Evolutionary conservation across 768 basidiomycete genomes (phyloP).

Genomic region (Butyriboletus loyo): DNA sequence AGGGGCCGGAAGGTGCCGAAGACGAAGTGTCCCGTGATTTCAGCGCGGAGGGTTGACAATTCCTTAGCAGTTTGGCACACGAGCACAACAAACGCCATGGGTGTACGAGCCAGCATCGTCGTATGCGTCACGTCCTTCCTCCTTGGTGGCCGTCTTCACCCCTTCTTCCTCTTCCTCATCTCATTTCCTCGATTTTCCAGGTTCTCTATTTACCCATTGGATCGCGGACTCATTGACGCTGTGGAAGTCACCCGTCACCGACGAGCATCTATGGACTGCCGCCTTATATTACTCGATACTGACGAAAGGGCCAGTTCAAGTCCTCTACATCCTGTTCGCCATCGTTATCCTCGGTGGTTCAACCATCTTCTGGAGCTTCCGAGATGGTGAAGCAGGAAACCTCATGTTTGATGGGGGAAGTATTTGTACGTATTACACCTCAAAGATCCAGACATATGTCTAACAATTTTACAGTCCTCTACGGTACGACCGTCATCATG

Average conservation of each 20-base stretch:
- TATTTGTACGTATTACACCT: constrained; percentile 57
- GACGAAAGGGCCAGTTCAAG: constrained; percentile 56
- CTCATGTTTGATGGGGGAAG: constrained; percentile 92
- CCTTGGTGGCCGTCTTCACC: constrained; percentile 48
- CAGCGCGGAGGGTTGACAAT: too few species aligned
- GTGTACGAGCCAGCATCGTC: constrained; percentile 69
- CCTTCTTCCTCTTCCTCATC: background rate
- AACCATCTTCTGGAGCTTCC: constrained; percentile 75
- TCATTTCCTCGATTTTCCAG: constrained; percentile 34
- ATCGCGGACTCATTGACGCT: constrained; percentile 89
- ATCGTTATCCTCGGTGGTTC: constrained; percentile 57
- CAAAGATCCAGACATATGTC: background rate
- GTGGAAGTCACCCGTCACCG: constrained; percentile 87
- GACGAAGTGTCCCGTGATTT: constrained; percentile 12
- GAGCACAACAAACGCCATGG: constrained; percentile 42
- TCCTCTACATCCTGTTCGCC: constrained; percentile 55
- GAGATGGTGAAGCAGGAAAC: constrained; percentile 75
- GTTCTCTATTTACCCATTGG: constrained; percentile 85
- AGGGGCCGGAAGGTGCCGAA: constrained; percentile 16
- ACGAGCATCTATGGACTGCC: constrained; percentile 78
- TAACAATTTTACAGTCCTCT: constrained; percentile 57
- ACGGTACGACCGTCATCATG: constrained; percentile 64
- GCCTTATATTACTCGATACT: constrained; percentile 81
- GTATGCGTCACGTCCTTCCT: constrained; percentile 78
- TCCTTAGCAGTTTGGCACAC: constrained; percentile 8